These are phyloP conservation scores for Picochlorum sp. DNA, from an alignment of 139 green algal species.

Conservation along the genomic window DNA sequence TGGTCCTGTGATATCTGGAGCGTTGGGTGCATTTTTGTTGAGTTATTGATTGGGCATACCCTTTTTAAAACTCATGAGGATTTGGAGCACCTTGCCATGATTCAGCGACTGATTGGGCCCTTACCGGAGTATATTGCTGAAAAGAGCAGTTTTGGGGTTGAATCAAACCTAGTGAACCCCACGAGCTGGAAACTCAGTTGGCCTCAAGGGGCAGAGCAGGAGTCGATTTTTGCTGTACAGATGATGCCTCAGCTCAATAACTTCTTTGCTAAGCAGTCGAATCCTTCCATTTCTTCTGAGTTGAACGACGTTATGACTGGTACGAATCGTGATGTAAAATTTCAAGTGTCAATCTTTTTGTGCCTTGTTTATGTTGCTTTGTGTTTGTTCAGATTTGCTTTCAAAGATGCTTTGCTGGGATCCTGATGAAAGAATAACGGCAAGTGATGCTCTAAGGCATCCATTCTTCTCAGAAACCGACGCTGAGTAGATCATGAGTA, in stretches of 20 bases:
- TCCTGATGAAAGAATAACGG: slow-evolving; percentile 49
- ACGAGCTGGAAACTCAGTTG: too few relatives aligned
- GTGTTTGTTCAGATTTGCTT: slow-evolving; percentile 41
- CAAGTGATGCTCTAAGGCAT: slow-evolving; percentile 65
- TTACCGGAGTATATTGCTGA: too few relatives aligned
- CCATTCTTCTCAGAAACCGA: slow-evolving; percentile 64
- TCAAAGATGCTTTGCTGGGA: slow-evolving; percentile 54
- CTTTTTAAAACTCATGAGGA: slow-evolving; percentile 98
- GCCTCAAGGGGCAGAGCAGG: too few relatives aligned
- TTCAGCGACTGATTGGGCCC: slow-evolving; percentile 78
- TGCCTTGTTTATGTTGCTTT: slow-evolving; percentile 4
- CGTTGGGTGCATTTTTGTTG: slow-evolving; percentile 91
- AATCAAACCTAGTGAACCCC: too few relatives aligned
- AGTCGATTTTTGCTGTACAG: too few relatives aligned
- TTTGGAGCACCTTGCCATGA: slow-evolving; percentile 98
- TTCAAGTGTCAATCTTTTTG: slow-evolving; percentile 9
- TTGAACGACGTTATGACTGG: too few relatives aligned
- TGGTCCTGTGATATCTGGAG: slow-evolving; percentile 92
- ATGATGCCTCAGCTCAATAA: too few relatives aligned
- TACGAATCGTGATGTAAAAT: slow-evolving; percentile 9
- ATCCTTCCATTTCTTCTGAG: too few relatives aligned
- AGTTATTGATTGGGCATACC: slow-evolving; percentile 82
- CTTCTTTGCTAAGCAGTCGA: slow-evolving; percentile 1
- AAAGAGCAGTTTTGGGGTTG: too few relatives aligned
- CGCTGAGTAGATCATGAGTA: too few relatives aligned